Evolutionary conservation across 768 basidiomycete genomes (phyloP).

Genomic region (Panaeolus cyanescens): DNA sequence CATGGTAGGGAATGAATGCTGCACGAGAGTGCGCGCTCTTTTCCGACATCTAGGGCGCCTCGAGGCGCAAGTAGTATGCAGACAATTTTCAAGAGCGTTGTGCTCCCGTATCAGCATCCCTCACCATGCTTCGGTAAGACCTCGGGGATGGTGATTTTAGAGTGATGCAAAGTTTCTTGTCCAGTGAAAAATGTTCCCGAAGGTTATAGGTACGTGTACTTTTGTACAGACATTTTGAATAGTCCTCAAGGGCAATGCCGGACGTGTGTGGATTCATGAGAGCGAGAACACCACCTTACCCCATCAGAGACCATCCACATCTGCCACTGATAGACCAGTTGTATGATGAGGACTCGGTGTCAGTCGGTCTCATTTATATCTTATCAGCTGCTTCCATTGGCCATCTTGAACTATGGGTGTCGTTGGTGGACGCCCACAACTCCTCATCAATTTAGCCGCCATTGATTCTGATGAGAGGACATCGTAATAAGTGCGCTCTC

Average conservation of each 20-base stretch:
- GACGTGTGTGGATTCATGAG: neutral
- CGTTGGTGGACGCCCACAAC: neutral
- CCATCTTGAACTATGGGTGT: neutral
- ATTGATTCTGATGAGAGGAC: neutral
- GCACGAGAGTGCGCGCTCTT: neutral
- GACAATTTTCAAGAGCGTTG: neutral
- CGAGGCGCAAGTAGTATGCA: neutral
- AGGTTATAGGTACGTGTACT: neutral
- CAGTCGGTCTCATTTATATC: neutral
- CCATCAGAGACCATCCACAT: neutral
- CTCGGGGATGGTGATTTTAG: neutral
- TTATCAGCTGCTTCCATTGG: neutral
- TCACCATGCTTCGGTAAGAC: neutral
- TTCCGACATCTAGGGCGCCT: neutral
- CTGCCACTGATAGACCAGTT: neutral
- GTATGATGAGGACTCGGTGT: neutral
- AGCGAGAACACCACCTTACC: neutral
- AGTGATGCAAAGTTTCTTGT: neutral
- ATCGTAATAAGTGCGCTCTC: slow-evolving; percentile 1
- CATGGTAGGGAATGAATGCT: too few species aligned
- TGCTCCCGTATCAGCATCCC: neutral
- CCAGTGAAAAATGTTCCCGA: neutral
- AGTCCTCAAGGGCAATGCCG: neutral
- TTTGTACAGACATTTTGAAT: neutral
- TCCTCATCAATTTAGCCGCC: neutral